Evolutionary conservation across 768 basidiomycete species (phyloP).

Genomic region (Kwoniella dendrophila): DNA sequence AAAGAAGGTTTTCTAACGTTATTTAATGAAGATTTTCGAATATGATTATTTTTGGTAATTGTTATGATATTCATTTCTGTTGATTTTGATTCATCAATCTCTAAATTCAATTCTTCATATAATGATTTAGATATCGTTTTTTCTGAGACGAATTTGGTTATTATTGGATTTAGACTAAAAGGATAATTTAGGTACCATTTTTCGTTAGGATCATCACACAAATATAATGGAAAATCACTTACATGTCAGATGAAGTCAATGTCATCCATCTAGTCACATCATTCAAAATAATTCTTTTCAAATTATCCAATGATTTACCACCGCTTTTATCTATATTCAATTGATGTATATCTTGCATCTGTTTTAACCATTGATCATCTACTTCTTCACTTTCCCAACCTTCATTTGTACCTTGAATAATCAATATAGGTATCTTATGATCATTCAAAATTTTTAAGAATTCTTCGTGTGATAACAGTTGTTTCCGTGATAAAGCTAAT

Average conservation of each 20-base stretch:
- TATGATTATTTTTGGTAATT: no score
- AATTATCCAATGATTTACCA: not conserved
- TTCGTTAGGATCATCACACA: no score
- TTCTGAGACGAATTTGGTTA: no score
- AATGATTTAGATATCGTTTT: no score
- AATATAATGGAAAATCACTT: no score
- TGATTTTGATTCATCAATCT: no score
- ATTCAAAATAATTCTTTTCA: slow-evolving; percentile 1
- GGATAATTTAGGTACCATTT: no score
- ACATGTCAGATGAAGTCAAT: slow-evolving; percentile 15
- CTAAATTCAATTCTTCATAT: no score
- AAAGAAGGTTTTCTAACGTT: no score
- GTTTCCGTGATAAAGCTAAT: slow-evolving; percentile 3
- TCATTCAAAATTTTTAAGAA: not conserved
- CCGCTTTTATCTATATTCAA: not conserved
- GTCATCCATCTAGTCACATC: slow-evolving; percentile 23
- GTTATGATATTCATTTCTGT: no score
- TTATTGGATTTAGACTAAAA: no score
- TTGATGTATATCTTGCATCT: not conserved
- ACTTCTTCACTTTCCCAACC: slow-evolving; percentile 13
- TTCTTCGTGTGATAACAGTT: not conserved
- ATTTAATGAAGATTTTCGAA: no score
- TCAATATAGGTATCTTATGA: not conserved
- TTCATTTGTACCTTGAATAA: slow-evolving; percentile 11
- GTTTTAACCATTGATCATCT: slow-evolving; percentile 9